Percentiles rank a stretch among this genome's conserved stretches.
These are phyloP conservation scores for Zelonia costaricensis DNA, from an alignment of 208 protist species.

Conservation along the genomic window DNA sequence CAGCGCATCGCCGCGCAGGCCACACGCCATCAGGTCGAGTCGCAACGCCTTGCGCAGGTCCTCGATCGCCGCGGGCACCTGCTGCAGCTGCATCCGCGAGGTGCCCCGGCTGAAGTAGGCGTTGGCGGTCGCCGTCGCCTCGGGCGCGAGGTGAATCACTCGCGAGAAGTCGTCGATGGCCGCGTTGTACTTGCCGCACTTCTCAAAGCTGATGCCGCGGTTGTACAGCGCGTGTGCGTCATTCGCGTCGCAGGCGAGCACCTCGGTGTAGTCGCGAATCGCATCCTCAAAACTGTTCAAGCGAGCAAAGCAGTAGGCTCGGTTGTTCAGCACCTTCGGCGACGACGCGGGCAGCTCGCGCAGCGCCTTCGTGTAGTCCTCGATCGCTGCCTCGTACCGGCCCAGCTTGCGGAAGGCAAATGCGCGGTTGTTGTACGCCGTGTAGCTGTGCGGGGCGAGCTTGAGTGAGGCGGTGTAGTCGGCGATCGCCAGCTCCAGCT, in stretches of 20 bases:
- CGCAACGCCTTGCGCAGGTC: conserved; percentile 28
- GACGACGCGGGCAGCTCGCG: conserved; percentile 21
- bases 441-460: conserved; percentile 32
- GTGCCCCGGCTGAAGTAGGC: conserved; percentile 88
- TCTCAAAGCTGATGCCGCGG: conserved; percentile 84
- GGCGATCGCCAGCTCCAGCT: conserved; percentile 56
- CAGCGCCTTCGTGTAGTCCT: conserved; percentile 61
- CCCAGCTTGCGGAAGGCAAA: conserved; percentile 73
- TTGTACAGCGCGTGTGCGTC: conserved; percentile 88
- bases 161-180: conserved; percentile 79
- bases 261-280: conserved; percentile 74
- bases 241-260: conserved; percentile 51
- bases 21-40: conserved; percentile 18
- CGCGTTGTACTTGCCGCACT: conserved; percentile 59
- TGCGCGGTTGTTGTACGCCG: conserved; percentile 56
- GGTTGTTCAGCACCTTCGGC: conserved; percentile 78
- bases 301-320: conserved; percentile 76
- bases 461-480: conserved; percentile 73
- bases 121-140: conserved; percentile 50
- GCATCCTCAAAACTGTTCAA: conserved; percentile 60
- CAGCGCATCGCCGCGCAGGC: conserved; percentile 18
- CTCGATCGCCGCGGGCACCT: conserved; percentile 17
- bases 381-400: conserved; percentile 44
- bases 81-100: conserved; percentile 35
- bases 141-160: conserved; percentile 69